Percentiles rank a stretch among this genome's conserved stretches.
These are phyloP conservation scores for Colletotrichum coccodes DNA, from an alignment of 2,329 filamentous ascomycete genomes.

Conservation along the genomic window DNA sequence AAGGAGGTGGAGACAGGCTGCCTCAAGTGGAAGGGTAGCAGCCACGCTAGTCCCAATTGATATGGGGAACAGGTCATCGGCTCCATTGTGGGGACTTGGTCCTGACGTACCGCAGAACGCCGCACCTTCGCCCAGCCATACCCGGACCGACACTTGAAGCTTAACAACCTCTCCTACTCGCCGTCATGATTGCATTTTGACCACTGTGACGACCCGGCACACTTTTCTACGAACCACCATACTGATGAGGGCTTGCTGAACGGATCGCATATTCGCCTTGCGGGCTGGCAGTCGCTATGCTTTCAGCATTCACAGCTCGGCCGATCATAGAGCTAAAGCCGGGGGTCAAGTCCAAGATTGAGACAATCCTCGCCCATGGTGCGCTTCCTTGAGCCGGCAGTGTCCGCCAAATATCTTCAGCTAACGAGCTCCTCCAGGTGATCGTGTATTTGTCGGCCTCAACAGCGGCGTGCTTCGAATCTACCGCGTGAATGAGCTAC, in stretches of 20 bases:
- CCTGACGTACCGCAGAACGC: constrained; percentile 28
- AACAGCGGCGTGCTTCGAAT: constrained; percentile 90
- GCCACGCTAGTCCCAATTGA: constrained; percentile 3
- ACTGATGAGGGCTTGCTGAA: constrained; percentile 26
- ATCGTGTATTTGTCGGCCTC: constrained; percentile 90
- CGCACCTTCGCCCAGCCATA: constrained; percentile 23
- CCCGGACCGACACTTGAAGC: constrained; percentile 22
- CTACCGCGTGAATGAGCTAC: constrained; percentile 85
- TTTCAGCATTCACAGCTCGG: constrained; percentile 96
- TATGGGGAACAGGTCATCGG: constrained; percentile 26
- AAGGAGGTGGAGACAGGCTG: constrained; percentile 24
- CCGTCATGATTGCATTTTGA: constrained; percentile 24
- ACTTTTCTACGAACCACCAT: background rate
- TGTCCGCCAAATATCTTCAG: background rate
- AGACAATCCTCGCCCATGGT: constrained; percentile 94
- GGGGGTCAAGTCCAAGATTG: constrained; percentile 96
- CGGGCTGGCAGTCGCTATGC: constrained; percentile 73
- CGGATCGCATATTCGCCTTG: constrained; percentile 31
- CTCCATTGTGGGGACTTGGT: constrained; percentile 25
- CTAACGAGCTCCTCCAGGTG: constrained; percentile 63
- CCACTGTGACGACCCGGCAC: constrained; percentile 8
- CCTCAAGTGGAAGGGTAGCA: constrained; percentile 17
- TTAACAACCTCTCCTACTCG: constrained; percentile 10
- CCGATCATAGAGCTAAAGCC: constrained; percentile 96
- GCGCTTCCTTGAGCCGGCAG: constrained; percentile 37